Percentiles rank a stretch among this genome's conserved stretches.
Evolutionary conservation across 2,329 filamentous ascomycete genomes (phyloP).

Genomic region (Talaromyces sp.): DNA sequence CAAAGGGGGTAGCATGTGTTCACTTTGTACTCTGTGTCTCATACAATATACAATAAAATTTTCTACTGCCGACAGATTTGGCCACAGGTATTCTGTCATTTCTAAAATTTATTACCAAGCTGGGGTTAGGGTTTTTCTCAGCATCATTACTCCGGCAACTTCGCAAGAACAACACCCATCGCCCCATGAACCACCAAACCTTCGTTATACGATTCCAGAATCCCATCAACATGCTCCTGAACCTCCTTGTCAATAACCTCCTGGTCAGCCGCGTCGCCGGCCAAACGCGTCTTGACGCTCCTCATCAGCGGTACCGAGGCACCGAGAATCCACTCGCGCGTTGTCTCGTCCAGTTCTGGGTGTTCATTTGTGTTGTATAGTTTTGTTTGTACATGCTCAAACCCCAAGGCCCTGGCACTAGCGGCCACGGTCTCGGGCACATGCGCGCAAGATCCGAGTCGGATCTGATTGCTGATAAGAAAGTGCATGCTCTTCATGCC

Average conservation of each 20-base stretch:
- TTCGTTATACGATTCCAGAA: not conserved
- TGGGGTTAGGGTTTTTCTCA: not conserved
- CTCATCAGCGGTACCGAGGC: not conserved
- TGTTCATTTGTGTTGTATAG: not conserved
- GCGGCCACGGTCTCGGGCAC: not conserved
- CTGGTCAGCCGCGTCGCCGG: not conserved
- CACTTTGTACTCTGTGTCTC: not conserved
- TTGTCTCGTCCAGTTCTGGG: not conserved
- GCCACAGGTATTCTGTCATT: not conserved
- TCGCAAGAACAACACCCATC: slow-evolving; percentile 5
- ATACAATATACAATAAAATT: not conserved
- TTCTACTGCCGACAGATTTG: not conserved
- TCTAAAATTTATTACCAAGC: not conserved
- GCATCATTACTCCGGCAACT: not conserved
- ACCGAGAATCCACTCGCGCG: not conserved
- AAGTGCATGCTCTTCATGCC: not conserved
- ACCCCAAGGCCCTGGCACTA: not conserved
- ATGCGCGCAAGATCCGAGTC: not conserved
- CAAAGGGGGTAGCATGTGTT: slow-evolving; percentile 14
- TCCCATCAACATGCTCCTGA: not conserved
- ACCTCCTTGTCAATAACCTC: not conserved
- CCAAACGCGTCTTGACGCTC: not conserved
- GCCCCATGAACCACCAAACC: not conserved
- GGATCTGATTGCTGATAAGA: not conserved
- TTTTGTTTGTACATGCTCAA: not conserved